Conservation (phyloP, 768 basidiomycete species). For the Suillus americanus region DNA sequence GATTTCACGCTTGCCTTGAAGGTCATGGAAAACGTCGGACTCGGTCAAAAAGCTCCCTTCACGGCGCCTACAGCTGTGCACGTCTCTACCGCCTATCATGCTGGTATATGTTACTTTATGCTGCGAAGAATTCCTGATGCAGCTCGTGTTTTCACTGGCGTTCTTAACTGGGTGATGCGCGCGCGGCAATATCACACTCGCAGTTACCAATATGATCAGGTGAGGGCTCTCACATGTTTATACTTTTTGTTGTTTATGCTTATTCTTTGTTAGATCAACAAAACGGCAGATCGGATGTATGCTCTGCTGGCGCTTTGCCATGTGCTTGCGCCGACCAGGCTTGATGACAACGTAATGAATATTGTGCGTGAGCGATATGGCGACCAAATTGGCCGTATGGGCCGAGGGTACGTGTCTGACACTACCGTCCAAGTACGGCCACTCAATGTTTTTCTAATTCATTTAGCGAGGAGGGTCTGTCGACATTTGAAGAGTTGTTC, state of each 20-base stretch:
- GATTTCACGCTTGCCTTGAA: constrained; percentile 95
- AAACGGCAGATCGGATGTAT: constrained; percentile 98
- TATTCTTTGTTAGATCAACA: constrained; percentile 76
- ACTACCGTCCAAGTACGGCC: background rate
- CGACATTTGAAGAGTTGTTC: constrained; percentile 91
- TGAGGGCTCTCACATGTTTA: constrained; percentile 26
- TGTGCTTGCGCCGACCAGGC: constrained; percentile 85
- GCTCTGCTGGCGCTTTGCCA: constrained; percentile 93
- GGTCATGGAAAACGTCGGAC: constrained; percentile 91
- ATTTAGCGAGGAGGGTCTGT: constrained; percentile 63
- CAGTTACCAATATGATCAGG: constrained; percentile 96
- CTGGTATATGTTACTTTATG: constrained; percentile 96
- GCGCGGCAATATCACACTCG: constrained; percentile 97
- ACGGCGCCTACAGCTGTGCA: constrained; percentile 96
- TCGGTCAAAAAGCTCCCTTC: constrained; percentile 91
- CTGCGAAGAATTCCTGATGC: constrained; percentile 94
- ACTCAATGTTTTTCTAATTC: background rate
- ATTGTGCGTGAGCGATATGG: constrained; percentile 90
- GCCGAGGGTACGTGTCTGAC: constrained; percentile 62
- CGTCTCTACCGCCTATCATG: constrained; percentile 92
- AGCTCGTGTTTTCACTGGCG: constrained; percentile 87
- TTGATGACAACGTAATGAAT: constrained; percentile 94
- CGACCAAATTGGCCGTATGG: constrained; percentile 88
- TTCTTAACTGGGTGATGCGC: constrained; percentile 93
- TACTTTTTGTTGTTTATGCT: background rate